A percentile compares a stretch with the other conserved stretches of the same genome.
phyloP scores from a whole-genome alignment of 2,329 filamentous ascomycete genomes.

The Dactylellina sp. region DNA sequence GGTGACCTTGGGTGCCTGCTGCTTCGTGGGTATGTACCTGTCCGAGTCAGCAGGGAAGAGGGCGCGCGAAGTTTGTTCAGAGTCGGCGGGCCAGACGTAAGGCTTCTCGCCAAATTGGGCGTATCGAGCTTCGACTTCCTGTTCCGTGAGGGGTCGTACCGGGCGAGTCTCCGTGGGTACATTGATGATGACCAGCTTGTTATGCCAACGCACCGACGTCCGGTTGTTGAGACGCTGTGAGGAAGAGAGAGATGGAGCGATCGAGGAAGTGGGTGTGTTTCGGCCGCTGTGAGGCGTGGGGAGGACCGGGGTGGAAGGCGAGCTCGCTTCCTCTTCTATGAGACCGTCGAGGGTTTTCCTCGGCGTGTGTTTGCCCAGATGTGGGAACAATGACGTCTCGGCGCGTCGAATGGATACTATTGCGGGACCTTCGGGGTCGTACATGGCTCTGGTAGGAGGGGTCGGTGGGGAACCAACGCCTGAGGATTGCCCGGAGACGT shows the following conservation, averaged over 20 bases:
- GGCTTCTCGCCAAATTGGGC: constrained; percentile 73
- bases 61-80: constrained; percentile 71
- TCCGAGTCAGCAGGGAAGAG: constrained; percentile 76
- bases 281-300: constrained; percentile 25
- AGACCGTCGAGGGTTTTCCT: constrained; percentile 41
- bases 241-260: constrained; percentile 37
- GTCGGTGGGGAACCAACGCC: constrained; percentile 42
- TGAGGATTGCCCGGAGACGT: constrained; percentile 45
- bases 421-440: constrained; percentile 32
- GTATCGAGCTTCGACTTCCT: constrained; percentile 71
- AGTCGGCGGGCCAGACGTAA: constrained; percentile 70
- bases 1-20: constrained; percentile 66
- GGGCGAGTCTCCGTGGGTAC: constrained; percentile 58
- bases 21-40: constrained; percentile 66
- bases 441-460: constrained; percentile 31
- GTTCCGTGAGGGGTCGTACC: constrained; percentile 67
- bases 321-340: constrained; percentile 48
- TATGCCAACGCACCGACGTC: constrained; percentile 59
- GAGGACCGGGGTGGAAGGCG: constrained; percentile 51
- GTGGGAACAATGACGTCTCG: constrained; percentile 56
- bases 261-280: constrained; percentile 54
- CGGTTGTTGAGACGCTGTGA: constrained; percentile 45
- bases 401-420: constrained; percentile 53
- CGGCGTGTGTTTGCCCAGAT: constrained; percentile 29
- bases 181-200: constrained; percentile 59